Conservation (phyloP, 2,329 filamentous ascomycete species). For the Hypocreales sp. region DNA sequence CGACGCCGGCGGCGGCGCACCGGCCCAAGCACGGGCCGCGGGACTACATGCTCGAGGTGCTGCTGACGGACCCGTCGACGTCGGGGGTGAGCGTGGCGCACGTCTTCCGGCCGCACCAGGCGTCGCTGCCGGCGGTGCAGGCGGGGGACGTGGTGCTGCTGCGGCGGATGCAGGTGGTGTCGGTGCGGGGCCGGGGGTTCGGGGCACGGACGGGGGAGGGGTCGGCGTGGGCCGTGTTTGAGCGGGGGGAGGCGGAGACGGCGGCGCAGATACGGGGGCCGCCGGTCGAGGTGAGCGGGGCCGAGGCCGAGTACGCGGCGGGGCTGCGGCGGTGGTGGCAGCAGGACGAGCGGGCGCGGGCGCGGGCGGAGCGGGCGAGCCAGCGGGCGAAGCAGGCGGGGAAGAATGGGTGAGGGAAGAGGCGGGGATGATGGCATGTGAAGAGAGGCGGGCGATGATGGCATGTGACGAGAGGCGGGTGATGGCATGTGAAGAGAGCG, state of each 20-base stretch:
- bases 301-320: conserved; percentile 32
- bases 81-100: conserved; percentile 37
- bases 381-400: conserved; percentile 14
- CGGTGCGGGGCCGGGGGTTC: conserved; percentile 38
- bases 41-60: conserved; percentile 44
- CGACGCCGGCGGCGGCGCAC: conserved; percentile 30
- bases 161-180: conserved; percentile 36
- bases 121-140: conserved; percentile 37
- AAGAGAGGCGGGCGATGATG: conserved; percentile 2
- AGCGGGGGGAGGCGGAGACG: conserved; percentile 21
- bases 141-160: conserved; percentile 44
- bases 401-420: too few relatives aligned
- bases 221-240: conserved; percentile 48
- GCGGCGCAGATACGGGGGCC: conserved; percentile 41
- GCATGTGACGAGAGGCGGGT: too few relatives aligned
- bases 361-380: conserved; percentile 32
- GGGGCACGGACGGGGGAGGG: conserved; percentile 37
- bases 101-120: conserved; percentile 42
- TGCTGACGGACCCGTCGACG: conserved; percentile 38
- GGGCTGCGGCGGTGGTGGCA: conserved; percentile 34
- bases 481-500: too few relatives aligned
- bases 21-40: conserved; percentile 41
- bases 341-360: conserved; percentile 29
- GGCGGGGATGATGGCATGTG: conserved; percentile 12
- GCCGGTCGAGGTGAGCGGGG: conserved; percentile 37